Evolutionary conservation across 768 basidiomycete species (phyloP), one percentile per base, ranked within the genome.

Genomic region (Lenzites betulinus): DNA sequence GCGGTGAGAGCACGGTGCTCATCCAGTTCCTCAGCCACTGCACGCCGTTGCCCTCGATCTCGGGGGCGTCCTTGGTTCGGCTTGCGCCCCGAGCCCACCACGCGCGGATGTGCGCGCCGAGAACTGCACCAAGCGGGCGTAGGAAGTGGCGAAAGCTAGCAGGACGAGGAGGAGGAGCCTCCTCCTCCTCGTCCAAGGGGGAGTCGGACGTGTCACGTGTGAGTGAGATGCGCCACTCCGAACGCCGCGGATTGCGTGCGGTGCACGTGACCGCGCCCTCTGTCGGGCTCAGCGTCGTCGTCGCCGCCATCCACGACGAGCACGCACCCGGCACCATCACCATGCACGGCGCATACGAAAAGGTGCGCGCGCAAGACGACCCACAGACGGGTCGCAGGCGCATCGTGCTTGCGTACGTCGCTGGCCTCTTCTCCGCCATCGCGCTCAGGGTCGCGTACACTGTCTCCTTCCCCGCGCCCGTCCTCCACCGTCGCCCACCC

Each of bases 341-440:
- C 30, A 33, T 33, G 30, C 30, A 33, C 30, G 30, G 30, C 30
- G 30, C 30, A 11, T 33, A 33, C 30, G 30, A 33, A 4, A 33
- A 33, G 11, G 30, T 11, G 15, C 39, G 6, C 39, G 13, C 5
- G 39, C n/a, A 15, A 4, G 16, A 15, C 43, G 43, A 3, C 20
- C 16, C 20, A 4, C 43, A n/a, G 20, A n/a, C 43, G 43, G 12
- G 3, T 5, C 8, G 8, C 20, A 44, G 43, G 43, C 43, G n/a
- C 16, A 20, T 64, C 20, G 36, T 41, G 8, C 39, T 66, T 7
- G 66, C 63, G 4, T 66, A 64, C 51, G 71, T 77, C 8, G 78
- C 79, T 4, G 88, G 88, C 2, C 66, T 81, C 22, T 55, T 80
- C 13, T 78, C 79, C 2, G 85, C 83, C 66, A 72, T 83, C 22